phyloP scores from a whole-genome alignment of 257 asterid genomes.

The Cruciata laevipes region DNA sequence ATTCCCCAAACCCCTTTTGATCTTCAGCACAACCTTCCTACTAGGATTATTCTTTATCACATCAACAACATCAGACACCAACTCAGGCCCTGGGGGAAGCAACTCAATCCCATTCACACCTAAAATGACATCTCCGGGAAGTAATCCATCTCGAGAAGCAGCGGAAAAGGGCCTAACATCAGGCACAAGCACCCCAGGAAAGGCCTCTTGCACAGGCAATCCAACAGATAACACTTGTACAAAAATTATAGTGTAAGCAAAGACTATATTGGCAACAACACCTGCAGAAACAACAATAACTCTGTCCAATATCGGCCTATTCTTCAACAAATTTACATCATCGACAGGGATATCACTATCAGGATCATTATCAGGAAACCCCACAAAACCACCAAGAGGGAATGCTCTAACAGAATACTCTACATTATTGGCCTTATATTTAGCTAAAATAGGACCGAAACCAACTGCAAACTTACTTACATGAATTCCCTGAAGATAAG shows the following conservation, averaged over 20 bases:
- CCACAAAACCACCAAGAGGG: slow-evolving; percentile 98
- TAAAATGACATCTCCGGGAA: slow-evolving; percentile 83
- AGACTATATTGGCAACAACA: slow-evolving; percentile 75
- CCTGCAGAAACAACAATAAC: slow-evolving; percentile 92
- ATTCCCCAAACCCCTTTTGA: slow-evolving; percentile 50
- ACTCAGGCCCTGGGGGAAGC: slow-evolving; percentile 42
- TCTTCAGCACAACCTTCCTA: slow-evolving; percentile 45
- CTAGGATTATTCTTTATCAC: slow-evolving; percentile 56
- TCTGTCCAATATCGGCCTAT: slow-evolving; percentile 80
- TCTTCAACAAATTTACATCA: slow-evolving; percentile 73
- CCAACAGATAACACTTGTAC: slow-evolving; percentile 79
- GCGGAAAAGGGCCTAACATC: slow-evolving; percentile 91
- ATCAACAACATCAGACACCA: slow-evolving; percentile 80
- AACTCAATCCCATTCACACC: slow-evolving; percentile 58
- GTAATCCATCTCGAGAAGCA: slow-evolving; percentile 73
- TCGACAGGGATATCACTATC: slow-evolving; percentile 87
- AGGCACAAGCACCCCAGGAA: slow-evolving; percentile 93
- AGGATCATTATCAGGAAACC: slow-evolving; percentile 96
- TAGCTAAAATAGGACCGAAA: slow-evolving; percentile 92
- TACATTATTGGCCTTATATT: slow-evolving; percentile 65
- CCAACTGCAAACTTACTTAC: slow-evolving; percentile 97
- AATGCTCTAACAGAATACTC: slow-evolving; percentile 92
- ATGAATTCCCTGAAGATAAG: slow-evolving; percentile 88
- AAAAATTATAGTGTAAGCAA: slow-evolving; percentile 70
- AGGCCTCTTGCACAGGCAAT: slow-evolving; percentile 94